Evolutionary conservation across 352 stramenopile genomes (phyloP), one percentile per base, ranked within the genome.

Genomic region (Blastocystis sp.): DNA sequence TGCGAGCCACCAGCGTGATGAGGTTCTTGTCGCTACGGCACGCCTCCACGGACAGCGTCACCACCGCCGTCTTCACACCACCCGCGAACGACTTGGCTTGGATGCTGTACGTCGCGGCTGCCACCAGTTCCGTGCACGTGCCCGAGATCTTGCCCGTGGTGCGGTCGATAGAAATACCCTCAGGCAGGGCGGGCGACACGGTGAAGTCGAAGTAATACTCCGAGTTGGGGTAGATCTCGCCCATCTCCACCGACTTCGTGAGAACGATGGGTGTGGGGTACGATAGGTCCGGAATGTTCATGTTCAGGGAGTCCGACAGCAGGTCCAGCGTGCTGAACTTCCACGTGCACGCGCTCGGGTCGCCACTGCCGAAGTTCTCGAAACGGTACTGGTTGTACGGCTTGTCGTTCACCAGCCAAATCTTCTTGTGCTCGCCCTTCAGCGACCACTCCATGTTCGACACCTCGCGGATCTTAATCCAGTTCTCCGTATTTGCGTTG

Each of bases 331-430:
- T 33, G 6, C 35, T 35, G 6, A 80, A 31, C 16, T 62, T 80
- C 69, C 69, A 80, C 29, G 26, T 39, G 35, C 69, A 80, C 12
- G 13, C 45, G 0, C 16, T 21, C 37, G 71, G 50, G 2, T 33
- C 33, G 45, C 26, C 19, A 16, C 39, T 51, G 0, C 21, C 26
- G 39, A 81, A 16, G 10, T 81, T 51, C 21, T 16, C 31, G 16
- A 81, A 45, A 65, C 71, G 71, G 10, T 81, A 81, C 19, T n/a
- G 41, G 60, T 81, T 81, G 37, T 66, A 81, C 21, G 71, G 71
- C 35, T 63, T 63, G n/a, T 35, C 3, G 60, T 81, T 81, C 13
- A 66, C 41, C 6, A 81, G 10, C 35, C 39, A 81, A 0, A 81
- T 29, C 3, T 63, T 33, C 45, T 81, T 81, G 33, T 39, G 50